Conservation (phyloP, 768 basidiomycete species). For the Tremella yokohamensis region DNA sequence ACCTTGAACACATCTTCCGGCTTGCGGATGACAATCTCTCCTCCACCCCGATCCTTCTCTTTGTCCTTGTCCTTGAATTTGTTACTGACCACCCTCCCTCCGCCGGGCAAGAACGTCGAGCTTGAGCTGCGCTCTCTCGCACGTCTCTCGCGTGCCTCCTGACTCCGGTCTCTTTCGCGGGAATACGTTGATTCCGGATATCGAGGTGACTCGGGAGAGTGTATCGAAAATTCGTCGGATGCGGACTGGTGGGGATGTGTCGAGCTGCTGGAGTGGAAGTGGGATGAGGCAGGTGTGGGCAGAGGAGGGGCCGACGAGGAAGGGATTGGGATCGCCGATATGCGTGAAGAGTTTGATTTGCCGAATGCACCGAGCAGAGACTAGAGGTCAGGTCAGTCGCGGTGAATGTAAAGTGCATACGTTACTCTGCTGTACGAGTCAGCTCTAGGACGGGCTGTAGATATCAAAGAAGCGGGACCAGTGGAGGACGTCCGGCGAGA, state of each 20-base stretch:
- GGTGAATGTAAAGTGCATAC: background rate
- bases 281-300: background rate
- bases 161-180: background rate
- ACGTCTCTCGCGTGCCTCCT: background rate
- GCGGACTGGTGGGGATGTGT: background rate
- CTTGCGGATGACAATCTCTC: conserved; percentile 7
- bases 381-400: background rate
- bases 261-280: background rate
- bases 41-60: background rate
- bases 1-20: conserved; percentile 39
- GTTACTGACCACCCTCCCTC: conserved; percentile 7
- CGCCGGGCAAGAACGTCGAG: background rate
- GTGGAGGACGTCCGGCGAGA: background rate
- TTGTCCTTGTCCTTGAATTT: background rate
- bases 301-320: conserved; percentile 1
- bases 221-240: background rate
- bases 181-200: background rate
- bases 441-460: too few species aligned
- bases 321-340: background rate
- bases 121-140: background rate
- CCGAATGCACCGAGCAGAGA: conserved; percentile 7
- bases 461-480: background rate
- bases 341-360: conserved; percentile 1
- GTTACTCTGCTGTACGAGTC: background rate
- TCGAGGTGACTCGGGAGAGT: conserved; percentile 5